Conservation (phyloP, 2,329 filamentous ascomycete species). For the Aspergillus spinulosporus region DNA sequence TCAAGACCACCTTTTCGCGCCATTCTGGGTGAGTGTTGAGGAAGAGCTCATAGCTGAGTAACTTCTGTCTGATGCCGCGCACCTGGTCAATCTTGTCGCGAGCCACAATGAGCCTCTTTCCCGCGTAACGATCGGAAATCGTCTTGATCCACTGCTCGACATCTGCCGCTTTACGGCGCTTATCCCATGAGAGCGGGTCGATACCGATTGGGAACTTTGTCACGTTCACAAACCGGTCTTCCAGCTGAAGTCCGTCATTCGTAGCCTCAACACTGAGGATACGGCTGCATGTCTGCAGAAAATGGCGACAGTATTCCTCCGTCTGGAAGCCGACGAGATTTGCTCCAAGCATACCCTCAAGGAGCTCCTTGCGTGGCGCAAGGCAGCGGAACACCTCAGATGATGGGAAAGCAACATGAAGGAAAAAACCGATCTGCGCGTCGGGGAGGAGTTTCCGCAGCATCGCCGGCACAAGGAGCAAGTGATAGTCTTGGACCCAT, state of each 20-base stretch:
- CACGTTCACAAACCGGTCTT: slow-evolving; percentile 91
- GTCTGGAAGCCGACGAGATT: slow-evolving; percentile 94
- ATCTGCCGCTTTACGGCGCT: slow-evolving; percentile 69
- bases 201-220: slow-evolving; percentile 85
- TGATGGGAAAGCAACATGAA: slow-evolving; percentile 92
- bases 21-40: slow-evolving; percentile 91
- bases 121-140: slow-evolving; percentile 79
- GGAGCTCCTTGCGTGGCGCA: slow-evolving; percentile 78
- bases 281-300: slow-evolving; percentile 91
- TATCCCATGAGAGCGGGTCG: slow-evolving; percentile 72
- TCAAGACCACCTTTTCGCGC: slow-evolving; percentile 79
- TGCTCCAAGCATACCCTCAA: slow-evolving; percentile 89
- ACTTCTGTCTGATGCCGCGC: slow-evolving; percentile 88
- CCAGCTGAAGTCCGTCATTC: slow-evolving; percentile 81
- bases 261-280: slow-evolving; percentile 88
- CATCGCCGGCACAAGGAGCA: slow-evolving; percentile 85
- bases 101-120: slow-evolving; percentile 87
- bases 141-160: slow-evolving; percentile 77
- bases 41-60: slow-evolving; percentile 89
- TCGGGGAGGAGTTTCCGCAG: slow-evolving; percentile 82
- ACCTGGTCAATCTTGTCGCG: slow-evolving; percentile 93
- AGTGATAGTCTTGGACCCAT: slow-evolving; percentile 95
- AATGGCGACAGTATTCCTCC: slow-evolving; percentile 88
- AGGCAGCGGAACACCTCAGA: slow-evolving; percentile 95
- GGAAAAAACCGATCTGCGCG: slow-evolving; percentile 92